Evolutionary conservation across 208 protist genomes (phyloP).

Genomic region (Kentomonas sorsogonicus): DNA sequence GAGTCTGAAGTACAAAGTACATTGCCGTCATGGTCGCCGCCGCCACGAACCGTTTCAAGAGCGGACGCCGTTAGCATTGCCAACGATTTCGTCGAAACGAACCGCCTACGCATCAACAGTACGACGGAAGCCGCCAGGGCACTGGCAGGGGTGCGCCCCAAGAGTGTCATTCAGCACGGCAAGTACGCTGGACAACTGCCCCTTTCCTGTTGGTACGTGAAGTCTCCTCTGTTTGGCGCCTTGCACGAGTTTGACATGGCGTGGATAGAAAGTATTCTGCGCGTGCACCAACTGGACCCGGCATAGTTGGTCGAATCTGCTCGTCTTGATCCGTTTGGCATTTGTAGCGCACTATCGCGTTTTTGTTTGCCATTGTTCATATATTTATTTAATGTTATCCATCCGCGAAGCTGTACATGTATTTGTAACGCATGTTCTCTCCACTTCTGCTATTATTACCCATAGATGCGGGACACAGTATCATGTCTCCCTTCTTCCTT

Average conservation of each 20-base stretch:
- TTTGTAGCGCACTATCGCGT: neutral
- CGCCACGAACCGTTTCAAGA: slow-evolving; percentile 26
- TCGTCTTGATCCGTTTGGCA: too few relatives aligned
- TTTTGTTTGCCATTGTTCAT: neutral
- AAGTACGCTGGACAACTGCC: slow-evolving; percentile 77
- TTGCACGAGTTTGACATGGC: slow-evolving; percentile 72
- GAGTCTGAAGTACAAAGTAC: too few relatives aligned
- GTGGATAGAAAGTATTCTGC: too few relatives aligned
- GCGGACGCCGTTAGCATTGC: slow-evolving; percentile 62
- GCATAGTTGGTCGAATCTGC: too few relatives aligned
- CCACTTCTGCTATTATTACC: too few relatives aligned
- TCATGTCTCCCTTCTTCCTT: too few relatives aligned
- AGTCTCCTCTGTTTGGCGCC: slow-evolving; percentile 76
- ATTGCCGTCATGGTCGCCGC: slow-evolving; percentile 35
- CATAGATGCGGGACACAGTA: too few relatives aligned
- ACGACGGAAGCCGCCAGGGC: slow-evolving; percentile 64
- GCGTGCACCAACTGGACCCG: slow-evolving; percentile 32
- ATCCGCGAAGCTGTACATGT: too few relatives aligned
- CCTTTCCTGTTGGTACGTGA: slow-evolving; percentile 79
- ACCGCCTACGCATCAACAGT: slow-evolving; percentile 49
- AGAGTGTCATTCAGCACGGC: slow-evolving; percentile 59
- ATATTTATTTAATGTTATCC: too few relatives aligned
- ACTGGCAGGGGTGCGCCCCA: slow-evolving; percentile 68
- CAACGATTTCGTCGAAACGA: slow-evolving; percentile 85
- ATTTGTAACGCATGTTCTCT: too few relatives aligned